Base-by-base conservation (phyloP, 331 rosid species). In the Quercus lobata region DNA sequence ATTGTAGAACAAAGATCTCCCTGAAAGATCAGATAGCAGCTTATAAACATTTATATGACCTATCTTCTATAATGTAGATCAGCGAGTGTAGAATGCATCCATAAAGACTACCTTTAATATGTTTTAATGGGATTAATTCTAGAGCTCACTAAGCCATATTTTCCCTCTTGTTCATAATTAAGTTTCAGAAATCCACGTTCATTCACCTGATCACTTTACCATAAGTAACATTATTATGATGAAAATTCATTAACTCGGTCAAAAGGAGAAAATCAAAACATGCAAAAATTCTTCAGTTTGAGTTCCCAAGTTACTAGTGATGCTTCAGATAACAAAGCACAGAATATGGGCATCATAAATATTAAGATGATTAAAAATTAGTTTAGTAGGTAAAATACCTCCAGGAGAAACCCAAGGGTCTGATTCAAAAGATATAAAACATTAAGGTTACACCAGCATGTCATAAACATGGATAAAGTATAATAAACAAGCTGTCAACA, bases 391-490 rank as follows among this genome's bases (percentile, higher is more conserved):
- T 73, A 63, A 61, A 69, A 71, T 57, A 71, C 76, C 53, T 75
- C 73, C 78, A 78, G 62, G 25, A 61, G 10, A 71, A 69, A 68
- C 52, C 55, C 52, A 74, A 74, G 35, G 74, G 75, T 82, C 74
- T 44, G 74, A 80, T 81, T 73, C 76, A 78, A 81, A 70, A 62
- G 18, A 78, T 74, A 78, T 73, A 69, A 49, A 79, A 79, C 73
- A 78, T 76, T 57, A 63, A 72, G 25, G 83, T 76, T 83, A 83
- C 83, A 85, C 81, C 82, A 77, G 90, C 87, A 79, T 81, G 71
- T 84, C 80, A 78, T 82, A 82, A 77, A 78, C 81, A 73, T 55
- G 84, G 74, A 74, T 84, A 80, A 82, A 84, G 73, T 79, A 78
- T 85, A 69, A 69, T 74, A 84, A 84, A 82, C 12, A 85, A 73